Evolutionary conservation across 441 rosid species (phyloP), one percentile per base, ranked within the genome.

Genomic region (Populus hybrid): DNA sequence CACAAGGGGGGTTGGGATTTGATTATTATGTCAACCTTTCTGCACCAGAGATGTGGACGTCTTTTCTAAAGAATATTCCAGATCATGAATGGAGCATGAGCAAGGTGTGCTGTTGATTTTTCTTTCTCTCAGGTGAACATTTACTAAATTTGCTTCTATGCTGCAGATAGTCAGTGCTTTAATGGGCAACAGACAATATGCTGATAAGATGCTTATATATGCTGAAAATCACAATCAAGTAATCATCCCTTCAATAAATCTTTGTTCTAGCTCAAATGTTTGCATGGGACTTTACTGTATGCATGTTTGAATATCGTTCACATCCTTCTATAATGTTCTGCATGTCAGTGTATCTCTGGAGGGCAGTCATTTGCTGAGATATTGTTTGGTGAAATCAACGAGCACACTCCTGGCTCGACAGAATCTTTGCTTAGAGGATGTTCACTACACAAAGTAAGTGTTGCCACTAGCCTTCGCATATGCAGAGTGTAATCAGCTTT

Each of bases 1-100:
- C 98, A 32, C 97, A 91, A 86, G 98, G 99, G 98, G 99, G 99
- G 76, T 84, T 95, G 80, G 98, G 99, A 77, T 95, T 95, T 82
- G 97, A 95, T 85, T 95, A 90, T 82, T 88, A 88, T 77, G 95
- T 92, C 82, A 95, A 95, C 84, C 83, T 91, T 75, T 91, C 99
- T 82, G 93, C 90, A 50, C 74, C 98, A 76, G 98, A 94, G 80
- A 94, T 95, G 99, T 95, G 99, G 99, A 81, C 73, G 74, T 91
- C 98, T 81, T 88, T 87, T 81, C 88, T 94, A 80, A 90, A 91
- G 80, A 82, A 83, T 77, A 76, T 87, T 79, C 92, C 97, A 6
- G 97, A 89, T 75, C 84, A 78, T 36, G 93, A 92, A 70, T 94
- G 99, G 99, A 95, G 89, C 87, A 94, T 94, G 99, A 92, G 82